Percentiles rank a stretch among this genome's conserved stretches.
Conservation (phyloP, 352 stramenopile genomes). For the Phytophthora macrochlamydospora region DNA sequence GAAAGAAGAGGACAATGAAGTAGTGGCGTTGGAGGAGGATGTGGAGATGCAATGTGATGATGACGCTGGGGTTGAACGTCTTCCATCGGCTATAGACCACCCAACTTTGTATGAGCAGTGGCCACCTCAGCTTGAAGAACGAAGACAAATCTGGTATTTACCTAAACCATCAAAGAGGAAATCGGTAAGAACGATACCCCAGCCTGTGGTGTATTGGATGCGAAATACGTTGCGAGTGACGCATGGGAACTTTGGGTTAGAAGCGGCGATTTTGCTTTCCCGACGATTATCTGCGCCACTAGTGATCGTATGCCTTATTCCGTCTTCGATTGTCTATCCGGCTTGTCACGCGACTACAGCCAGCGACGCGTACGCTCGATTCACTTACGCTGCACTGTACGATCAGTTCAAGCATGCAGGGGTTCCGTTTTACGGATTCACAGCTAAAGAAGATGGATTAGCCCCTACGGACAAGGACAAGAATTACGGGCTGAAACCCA, state of each 20-base stretch:
- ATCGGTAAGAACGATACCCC: conserved; percentile 4
- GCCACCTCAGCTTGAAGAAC: conserved; percentile 52
- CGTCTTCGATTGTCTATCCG: conserved; percentile 55
- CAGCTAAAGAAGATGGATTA: conserved; percentile 19
- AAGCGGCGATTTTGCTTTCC: conserved; percentile 50
- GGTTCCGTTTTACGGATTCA: conserved; percentile 56
- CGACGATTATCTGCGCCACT: conserved; percentile 50
- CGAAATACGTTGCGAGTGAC: conserved; percentile 60
- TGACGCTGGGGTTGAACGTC: conserved; percentile 5
- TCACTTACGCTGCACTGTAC: conserved; percentile 56
- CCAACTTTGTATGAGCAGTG: conserved; percentile 43
- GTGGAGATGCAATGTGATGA: not conserved
- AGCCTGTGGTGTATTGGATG: conserved; percentile 73
- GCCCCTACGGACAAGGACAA: conserved; percentile 2
- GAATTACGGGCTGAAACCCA: conserved; percentile 13
- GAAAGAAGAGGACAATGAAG: conserved; percentile 4
- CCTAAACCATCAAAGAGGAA: conserved; percentile 12
- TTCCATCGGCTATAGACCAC: conserved; percentile 11
- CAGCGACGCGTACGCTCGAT: conserved; percentile 62
- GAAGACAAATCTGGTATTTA: conserved; percentile 48
- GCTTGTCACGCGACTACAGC: conserved; percentile 57
- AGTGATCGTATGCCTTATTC: conserved; percentile 50
- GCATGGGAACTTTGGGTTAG: conserved; percentile 69
- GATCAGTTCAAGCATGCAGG: conserved; percentile 41
- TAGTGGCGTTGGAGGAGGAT: not conserved